Conservation (phyloP, 2,329 filamentous ascomycete species). For the Aspergillus carbonarius region DNA sequence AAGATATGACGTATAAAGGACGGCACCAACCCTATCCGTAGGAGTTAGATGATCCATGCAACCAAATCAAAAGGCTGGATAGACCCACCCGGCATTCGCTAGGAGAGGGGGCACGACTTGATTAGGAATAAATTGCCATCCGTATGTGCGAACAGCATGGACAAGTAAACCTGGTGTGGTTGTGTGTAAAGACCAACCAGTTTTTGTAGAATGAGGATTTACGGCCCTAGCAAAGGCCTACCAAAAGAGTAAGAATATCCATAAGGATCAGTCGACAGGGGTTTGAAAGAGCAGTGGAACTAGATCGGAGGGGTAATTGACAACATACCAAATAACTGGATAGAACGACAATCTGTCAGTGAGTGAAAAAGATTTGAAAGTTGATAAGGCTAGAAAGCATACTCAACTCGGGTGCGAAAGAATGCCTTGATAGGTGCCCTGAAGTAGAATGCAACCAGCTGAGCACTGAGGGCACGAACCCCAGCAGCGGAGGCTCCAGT, state of each 20-base stretch:
- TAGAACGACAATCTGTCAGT: not conserved
- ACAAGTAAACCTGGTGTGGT: conserved; percentile 61
- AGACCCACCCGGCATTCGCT: conserved; percentile 58
- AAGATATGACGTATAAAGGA: conserved; percentile 64
- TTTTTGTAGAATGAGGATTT: conserved; percentile 51
- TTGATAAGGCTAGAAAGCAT: conserved; percentile 42
- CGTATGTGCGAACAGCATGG: conserved; percentile 61
- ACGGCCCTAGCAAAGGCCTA: conserved; percentile 64
- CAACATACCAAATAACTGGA: conserved; percentile 52
- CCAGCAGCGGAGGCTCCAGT: conserved; percentile 82
- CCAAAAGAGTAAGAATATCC: conserved; percentile 5
- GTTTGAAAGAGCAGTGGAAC: not conserved
- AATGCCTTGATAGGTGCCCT: conserved; percentile 88
- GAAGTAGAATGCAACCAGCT: conserved; percentile 88
- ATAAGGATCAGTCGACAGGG: conserved; percentile 8
- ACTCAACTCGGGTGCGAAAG: conserved; percentile 87
- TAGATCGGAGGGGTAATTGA: not conserved
- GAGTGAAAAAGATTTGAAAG: not conserved
- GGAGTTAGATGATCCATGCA: not conserved
- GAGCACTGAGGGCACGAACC: conserved; percentile 77
- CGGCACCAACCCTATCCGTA: conserved; percentile 54
- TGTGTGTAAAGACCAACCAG: conserved; percentile 59
- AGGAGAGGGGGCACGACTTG: conserved; percentile 63
- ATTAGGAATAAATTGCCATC: conserved; percentile 64
- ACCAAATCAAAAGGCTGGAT: not conserved